Evolutionary conservation across 345 rosid species (phyloP).

Genomic region (thale cress (Arabidopsis thaliana)): TAIR10.1 NC_003076.8:19845001-19845500

Average conservation of each 20-base stretch:
- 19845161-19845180: background rate
- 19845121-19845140: background rate
- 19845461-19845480: background rate
- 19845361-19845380: constrained; percentile 2
- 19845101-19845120: background rate
- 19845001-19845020: background rate
- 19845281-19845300: background rate
- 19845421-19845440: background rate
- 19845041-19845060: background rate
- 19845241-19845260: background rate
- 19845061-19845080: too few relatives aligned
- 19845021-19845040: background rate
- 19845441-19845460: constrained; percentile 36
- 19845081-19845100: background rate
- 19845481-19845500: background rate
- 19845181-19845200: background rate
- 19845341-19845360: background rate
- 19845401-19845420: constrained; percentile 32
- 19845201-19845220: background rate
- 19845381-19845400: constrained; percentile 28
- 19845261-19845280: background rate
- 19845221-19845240: background rate
- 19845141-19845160: too few relatives aligned
- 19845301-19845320: constrained; percentile 14
- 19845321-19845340: constrained; percentile 29